Base-by-base conservation (phyloP, 169 alveolate genomes). In the Cyclospora cayetanensis region DNA sequence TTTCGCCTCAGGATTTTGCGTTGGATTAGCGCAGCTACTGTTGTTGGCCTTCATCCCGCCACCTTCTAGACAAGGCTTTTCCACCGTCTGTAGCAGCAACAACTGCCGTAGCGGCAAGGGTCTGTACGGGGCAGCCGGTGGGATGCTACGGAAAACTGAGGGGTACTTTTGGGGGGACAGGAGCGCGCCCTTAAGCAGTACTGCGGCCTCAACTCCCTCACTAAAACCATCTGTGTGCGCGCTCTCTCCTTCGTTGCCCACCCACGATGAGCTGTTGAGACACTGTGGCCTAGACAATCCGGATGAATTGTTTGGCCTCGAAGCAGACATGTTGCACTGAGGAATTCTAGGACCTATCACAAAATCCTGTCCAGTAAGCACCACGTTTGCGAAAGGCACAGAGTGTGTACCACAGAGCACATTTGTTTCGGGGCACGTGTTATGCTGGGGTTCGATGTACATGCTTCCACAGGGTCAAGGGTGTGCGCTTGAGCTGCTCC, bases 21-120 rank as follows among this genome's bases (percentile, higher is more conserved):
- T 74, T 31, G 84, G 84, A 5, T n/a, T 41, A 35, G 84, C 84
- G 65, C 84, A 74, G 60, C 22, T 74, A 63, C n/a, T 74, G 84
- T 39, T 74, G 29, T 41, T 74, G 34, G 84, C 37, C 18, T 22
- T 74, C 29, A 74, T 74, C 4, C 84, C 84, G 31, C 84, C 84
- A 4, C 84, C 84, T 1, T 74, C 84, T 37, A 53, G 84, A 3
- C 60, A 37, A 63, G 84, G 84, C 29, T 74, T 74, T 20, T 74
- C 37, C 1, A 37, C 84, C 27, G 63, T 74, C 60, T 12, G 72
- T 31, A 9, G 84, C 84, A 74, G 84, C 63, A 68, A 39, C 80
- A 66, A 3, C 79, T 12, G n/a, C 70, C 18, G 70, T 50, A 68
- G 60, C 60, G 15, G 60, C 60, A 46, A 46, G 60, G 60, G 60